Conservation (phyloP, 106 monocot genomes). For the Vanilla planifolia region DNA sequence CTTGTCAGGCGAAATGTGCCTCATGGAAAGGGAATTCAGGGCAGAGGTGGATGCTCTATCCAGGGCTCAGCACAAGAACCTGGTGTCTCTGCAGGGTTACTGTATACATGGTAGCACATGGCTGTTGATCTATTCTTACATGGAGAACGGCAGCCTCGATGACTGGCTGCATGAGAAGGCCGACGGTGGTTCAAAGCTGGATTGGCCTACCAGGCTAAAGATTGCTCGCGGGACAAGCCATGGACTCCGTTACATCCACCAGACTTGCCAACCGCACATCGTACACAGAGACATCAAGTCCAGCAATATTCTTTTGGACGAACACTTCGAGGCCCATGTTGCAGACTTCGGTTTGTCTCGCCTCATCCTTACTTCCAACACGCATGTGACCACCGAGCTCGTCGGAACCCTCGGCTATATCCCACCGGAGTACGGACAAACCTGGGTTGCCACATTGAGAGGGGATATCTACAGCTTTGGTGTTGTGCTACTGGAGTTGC, state of each 20-base stretch:
- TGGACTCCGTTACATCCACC: conserved; percentile 82
- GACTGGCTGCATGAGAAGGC: conserved; percentile 12
- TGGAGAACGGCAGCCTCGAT: conserved; percentile 14
- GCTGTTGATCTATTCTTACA: conserved; percentile 11
- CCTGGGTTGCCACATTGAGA: conserved; percentile 69
- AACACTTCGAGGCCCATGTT: conserved; percentile 70
- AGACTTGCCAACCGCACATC: conserved; percentile 86
- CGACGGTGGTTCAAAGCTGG: conserved; percentile 1
- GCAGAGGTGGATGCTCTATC: conserved; percentile 16
- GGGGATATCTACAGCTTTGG: conserved; percentile 97
- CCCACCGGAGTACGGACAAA: conserved; percentile 81
- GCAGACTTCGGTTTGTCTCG: conserved; percentile 87
- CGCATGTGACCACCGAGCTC: conserved; percentile 83
- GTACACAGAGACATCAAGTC: conserved; percentile 96
- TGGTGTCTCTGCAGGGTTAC: conserved; percentile 10
- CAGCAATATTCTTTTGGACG: conserved; percentile 82
- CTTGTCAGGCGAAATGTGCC: conserved; percentile 1
- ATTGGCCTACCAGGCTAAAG: conserved; percentile 9
- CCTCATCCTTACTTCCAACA: conserved; percentile 80
- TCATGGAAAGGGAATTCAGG: conserved; percentile 18
- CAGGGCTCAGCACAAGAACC: conserved; percentile 12
- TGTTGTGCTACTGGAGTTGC: conserved; percentile 75
- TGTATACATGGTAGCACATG: conserved; percentile 6
- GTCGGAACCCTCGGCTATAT: conserved; percentile 91
- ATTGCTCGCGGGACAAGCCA: conserved; percentile 32